Evolutionary conservation across 2,329 filamentous ascomycete species (phyloP), one percentile per base, ranked within the genome.

Genomic region (Beauveria australis): DNA sequence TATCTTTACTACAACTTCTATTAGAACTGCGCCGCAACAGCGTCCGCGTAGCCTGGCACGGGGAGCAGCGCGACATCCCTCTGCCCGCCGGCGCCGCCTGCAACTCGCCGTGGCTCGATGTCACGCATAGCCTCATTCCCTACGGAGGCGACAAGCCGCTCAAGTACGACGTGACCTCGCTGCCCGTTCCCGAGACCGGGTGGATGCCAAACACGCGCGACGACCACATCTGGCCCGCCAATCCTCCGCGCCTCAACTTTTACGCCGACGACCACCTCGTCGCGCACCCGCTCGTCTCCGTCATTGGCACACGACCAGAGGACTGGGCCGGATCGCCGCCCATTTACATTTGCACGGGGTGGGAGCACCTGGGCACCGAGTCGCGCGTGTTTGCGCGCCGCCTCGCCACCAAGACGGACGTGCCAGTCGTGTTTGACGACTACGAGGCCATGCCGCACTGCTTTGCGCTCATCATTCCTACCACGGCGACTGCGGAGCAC

Each of bases 401-500:
- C 44, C 76, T 89, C 12, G 76, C 76, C 18, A 53, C 49, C 19
- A 64, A 67, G 8, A 82, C 88, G 51, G 84, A 82, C 5, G 86
- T 87, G 0, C 68, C 67, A 0, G 82, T 92, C 0, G 78, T 83
- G 3, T 88, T 86, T 67, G 84, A 89, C 69, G 83, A 91, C 73
- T 94, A 86, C 69, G 86, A 92, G 70, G 87, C 84, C 3, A 93
- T 93, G 89, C 89, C 90, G 59, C 89, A 92, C 73, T 85, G 83
- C 66, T 93, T 91, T 68, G 83, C 81, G 0, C 67, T 85, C 64
- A 64, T 89, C 1, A 73, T 90, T 60, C 72, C 77, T 1, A 72
- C 73, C 5, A 69, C 79, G 2, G 68, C 76, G 1, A 77, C 73
- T 33, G 74, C 80, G 3, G 73, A 69, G 65, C 76, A 80, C 53